Base-by-base conservation (phyloP, 306 rosid genomes). In the Quercus glauca region DNA sequence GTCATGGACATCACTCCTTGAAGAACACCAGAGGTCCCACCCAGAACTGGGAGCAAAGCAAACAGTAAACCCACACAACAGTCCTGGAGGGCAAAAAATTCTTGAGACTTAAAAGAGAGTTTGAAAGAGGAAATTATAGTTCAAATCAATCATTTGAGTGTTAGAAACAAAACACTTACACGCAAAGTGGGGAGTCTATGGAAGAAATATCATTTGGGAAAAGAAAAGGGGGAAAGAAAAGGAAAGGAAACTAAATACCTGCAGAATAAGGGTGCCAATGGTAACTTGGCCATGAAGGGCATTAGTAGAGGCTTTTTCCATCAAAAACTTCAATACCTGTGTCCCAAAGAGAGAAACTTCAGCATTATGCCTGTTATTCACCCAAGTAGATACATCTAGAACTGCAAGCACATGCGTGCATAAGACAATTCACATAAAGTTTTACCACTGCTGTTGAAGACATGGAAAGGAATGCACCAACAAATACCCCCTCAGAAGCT, bases 381-480 rank as follows among this genome's bases (percentile, higher is more conserved):
- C 21, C 70, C 37, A 68, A 18, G 26, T 51, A 64, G 13, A 65
- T 5, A 73, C 55, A 26, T 23, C 29, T 69, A n/a, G 68, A 64
- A 72, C n/a, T 3, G 51, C 6, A 75, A 21, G 25, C 60, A 73
- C 75, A 41, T 25, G 37, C 76, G 63, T 77, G 56, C 74, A 80
- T 73, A 65, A 79, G 74, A 73, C 74, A 75, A 41, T 68, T 55
- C n/a, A 61, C 15, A 79, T 28, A 58, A 74, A 58, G 35, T 73
- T 86, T 86, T 87, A 95, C 98, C 99, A 93, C 98, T 64, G 99
- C 98, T 61, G 98, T 95, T 17, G 96, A 95, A 81, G 99, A 95
- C 99, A 95, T 90, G 70, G 99, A 95, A 49, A 90, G 87, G 79
- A 93, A 90, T 80, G 92, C 88, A 76, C 99, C 99, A 79, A 91